phyloP scores from a whole-genome alignment of 768 basidiomycete species.

The Leccinum subgranulosum region DNA sequence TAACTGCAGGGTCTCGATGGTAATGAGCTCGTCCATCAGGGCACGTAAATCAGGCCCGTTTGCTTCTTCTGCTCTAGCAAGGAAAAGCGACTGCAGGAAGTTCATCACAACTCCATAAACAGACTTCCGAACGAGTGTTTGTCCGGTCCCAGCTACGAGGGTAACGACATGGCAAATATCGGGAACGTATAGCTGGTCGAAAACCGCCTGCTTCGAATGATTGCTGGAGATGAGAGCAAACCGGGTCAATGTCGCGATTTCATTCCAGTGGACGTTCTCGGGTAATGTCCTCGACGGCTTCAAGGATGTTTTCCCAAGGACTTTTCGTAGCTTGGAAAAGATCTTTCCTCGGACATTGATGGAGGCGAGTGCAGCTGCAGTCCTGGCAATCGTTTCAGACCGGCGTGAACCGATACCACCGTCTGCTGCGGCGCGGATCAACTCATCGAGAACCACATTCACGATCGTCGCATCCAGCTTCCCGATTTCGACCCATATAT shows the following conservation, averaged over 20 bases:
- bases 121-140: constrained; percentile 70
- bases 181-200: constrained; percentile 76
- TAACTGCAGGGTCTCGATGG: constrained; percentile 53
- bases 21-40: constrained; percentile 60
- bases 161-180: constrained; percentile 80
- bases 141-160: constrained; percentile 73
- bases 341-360: constrained; percentile 77
- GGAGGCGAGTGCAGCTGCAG: constrained; percentile 70
- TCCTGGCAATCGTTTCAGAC: constrained; percentile 73
- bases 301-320: constrained; percentile 68
- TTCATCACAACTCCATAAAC: constrained; percentile 82
- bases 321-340: constrained; percentile 75
- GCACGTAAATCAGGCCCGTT: constrained; percentile 56
- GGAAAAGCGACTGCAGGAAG: constrained; percentile 72
- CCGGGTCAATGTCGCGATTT: constrained; percentile 76
- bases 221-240: constrained; percentile 72
- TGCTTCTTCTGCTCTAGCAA: constrained; percentile 56
- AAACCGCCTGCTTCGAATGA: constrained; percentile 56
- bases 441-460: constrained; percentile 75
- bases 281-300: constrained; percentile 59
- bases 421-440: constrained; percentile 80
- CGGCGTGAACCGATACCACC: constrained; percentile 72
- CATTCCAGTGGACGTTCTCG: constrained; percentile 75
- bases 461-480: constrained; percentile 63
- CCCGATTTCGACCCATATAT: constrained; percentile 75